A percentile compares a stretch with the other conserved stretches of the same genome.
Evolutionary conservation across 345 rosid species (phyloP).

Genomic region (Erodium maritimum): DNA sequence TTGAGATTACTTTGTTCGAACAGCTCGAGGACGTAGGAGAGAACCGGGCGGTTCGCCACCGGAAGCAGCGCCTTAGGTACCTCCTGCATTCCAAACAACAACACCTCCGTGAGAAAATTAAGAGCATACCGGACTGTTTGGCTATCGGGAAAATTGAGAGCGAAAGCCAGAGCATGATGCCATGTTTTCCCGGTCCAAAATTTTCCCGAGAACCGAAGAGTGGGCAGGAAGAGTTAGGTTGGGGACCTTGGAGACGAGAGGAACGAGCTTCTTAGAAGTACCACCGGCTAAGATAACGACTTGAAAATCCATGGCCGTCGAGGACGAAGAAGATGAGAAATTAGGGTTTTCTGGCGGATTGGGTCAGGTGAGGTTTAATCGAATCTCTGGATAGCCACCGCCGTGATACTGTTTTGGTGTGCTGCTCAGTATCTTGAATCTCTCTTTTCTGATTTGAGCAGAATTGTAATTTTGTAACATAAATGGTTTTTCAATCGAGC

Average conservation of each 20-base stretch:
- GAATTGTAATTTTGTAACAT: too few species aligned
- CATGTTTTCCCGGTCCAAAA: too few species aligned
- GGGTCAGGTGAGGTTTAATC: too few species aligned
- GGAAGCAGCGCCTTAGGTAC: slow-evolving; percentile 88
- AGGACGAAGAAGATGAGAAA: too few species aligned
- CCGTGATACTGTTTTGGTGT: too few species aligned
- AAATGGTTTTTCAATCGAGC: too few species aligned
- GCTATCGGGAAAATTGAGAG: not conserved
- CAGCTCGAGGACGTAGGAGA: slow-evolving; percentile 72
- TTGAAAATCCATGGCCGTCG: slow-evolving; percentile 64
- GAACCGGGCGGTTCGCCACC: slow-evolving; percentile 84
- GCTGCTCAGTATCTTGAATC: too few species aligned
- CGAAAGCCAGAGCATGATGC: not conserved
- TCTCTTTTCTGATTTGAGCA: too few species aligned
- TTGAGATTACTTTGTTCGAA: slow-evolving; percentile 69
- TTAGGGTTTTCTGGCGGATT: too few species aligned
- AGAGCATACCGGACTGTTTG: not conserved
- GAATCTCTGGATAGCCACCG: too few species aligned
- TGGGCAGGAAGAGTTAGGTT: not conserved
- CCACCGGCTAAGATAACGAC: slow-evolving; percentile 91
- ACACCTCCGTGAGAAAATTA: too few species aligned
- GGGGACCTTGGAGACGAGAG: slow-evolving; percentile 75
- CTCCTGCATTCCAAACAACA: slow-evolving; percentile 37
- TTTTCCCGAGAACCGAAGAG: too few species aligned
- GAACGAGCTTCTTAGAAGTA: slow-evolving; percentile 55